A percentile compares a stretch with the other conserved stretches of the same genome.
These are phyloP conservation scores for Biscogniauxia sp. DNA, from an alignment of 2,329 filamentous ascomycete genomes.

Conservation along the genomic window DNA sequence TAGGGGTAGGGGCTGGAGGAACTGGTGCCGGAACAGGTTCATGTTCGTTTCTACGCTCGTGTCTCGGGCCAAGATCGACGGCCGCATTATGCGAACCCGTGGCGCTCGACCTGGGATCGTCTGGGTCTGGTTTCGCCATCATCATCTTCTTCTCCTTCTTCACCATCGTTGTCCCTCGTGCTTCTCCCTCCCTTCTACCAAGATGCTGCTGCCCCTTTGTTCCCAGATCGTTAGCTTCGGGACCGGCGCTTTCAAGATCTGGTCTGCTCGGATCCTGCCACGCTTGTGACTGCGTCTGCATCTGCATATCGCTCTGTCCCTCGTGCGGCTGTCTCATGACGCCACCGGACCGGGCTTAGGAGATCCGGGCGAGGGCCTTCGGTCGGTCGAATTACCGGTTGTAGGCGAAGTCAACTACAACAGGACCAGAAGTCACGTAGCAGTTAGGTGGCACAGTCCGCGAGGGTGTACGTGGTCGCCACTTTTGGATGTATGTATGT, in stretches of 20 bases:
- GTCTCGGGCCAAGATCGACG: conserved; percentile 4
- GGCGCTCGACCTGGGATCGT: conserved; percentile 14
- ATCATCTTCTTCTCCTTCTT: too few species aligned
- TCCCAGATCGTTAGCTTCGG: neutral
- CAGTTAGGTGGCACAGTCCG: neutral
- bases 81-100: conserved; percentile 22
- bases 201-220: neutral
- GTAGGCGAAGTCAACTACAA: neutral
- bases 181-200: neutral
- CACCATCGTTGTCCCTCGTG: neutral
- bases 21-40: neutral
- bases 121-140: neutral
- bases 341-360: neutral
- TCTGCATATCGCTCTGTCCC: neutral
- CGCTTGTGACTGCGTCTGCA: neutral
- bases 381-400: neutral
- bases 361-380: neutral
- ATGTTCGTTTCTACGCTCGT: neutral
- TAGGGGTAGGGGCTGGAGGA: conserved; percentile 1
- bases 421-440: neutral
- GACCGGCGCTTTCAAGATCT: neutral
- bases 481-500: neutral
- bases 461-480: neutral
- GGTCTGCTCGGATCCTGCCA: neutral
- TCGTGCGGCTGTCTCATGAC: neutral